phyloP scores from a whole-genome alignment of 2,329 filamentous ascomycete species.

The Emergomyces pasteurianus region DNA sequence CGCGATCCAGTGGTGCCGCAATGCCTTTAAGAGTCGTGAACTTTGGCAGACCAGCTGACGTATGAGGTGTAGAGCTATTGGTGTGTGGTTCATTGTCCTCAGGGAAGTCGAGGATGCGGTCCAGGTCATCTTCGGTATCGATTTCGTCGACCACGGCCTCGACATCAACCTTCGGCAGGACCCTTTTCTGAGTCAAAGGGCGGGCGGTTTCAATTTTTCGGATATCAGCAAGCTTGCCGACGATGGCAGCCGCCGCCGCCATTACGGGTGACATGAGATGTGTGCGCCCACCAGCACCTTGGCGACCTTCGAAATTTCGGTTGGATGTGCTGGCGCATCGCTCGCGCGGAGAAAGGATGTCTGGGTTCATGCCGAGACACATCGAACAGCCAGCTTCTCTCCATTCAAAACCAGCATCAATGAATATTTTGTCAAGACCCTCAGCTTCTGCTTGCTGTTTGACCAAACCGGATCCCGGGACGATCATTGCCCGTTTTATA shows the following conservation, averaged over 20 bases:
- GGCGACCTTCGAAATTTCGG: slow-evolving; percentile 93
- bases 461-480: slow-evolving; percentile 87
- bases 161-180: slow-evolving; percentile 48
- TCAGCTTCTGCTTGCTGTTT: slow-evolving; percentile 86
- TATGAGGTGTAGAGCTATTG: slow-evolving; percentile 42
- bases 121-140: slow-evolving; percentile 50
- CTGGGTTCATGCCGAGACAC: slow-evolving; percentile 98
- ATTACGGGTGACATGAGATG: slow-evolving; percentile 96
- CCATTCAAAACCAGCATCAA: slow-evolving; percentile 92
- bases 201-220: slow-evolving; percentile 55
- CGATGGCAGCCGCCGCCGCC: slow-evolving; percentile 82
- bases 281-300: slow-evolving; percentile 81
- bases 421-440: slow-evolving; percentile 85
- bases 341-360: slow-evolving; percentile 85
- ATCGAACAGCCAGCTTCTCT: slow-evolving; percentile 97
- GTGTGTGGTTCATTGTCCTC: slow-evolving; percentile 54
- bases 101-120: slow-evolving; percentile 49
- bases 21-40: slow-evolving; percentile 77
- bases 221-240: slow-evolving; percentile 84
- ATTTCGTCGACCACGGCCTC: slow-evolving; percentile 48
- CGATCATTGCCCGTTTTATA: slow-evolving; percentile 89
- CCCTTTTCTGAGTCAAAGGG: slow-evolving; percentile 34
- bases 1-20: slow-evolving; percentile 72
- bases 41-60: slow-evolving; percentile 60
- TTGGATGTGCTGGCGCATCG: slow-evolving; percentile 93